These are phyloP conservation scores for Lupinus albus DNA, from an alignment of 306 rosid species.

Conservation along the genomic window DNA sequence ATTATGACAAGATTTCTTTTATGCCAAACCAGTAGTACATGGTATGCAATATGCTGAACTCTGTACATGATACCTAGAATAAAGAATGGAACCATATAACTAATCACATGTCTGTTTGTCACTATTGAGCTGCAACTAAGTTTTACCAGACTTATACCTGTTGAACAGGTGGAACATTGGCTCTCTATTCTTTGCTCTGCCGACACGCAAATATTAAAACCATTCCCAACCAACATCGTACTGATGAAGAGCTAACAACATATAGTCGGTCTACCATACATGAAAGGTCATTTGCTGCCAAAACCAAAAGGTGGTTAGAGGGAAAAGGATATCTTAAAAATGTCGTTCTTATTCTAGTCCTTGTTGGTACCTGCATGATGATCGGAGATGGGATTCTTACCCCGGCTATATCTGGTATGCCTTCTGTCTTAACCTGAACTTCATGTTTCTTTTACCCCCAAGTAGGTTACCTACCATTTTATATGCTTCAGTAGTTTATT, in stretches of 20 bases:
- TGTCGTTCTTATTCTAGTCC: slow-evolving; percentile 71
- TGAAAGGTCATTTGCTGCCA: slow-evolving; percentile 78
- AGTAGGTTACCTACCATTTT: neutral
- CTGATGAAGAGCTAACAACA: slow-evolving; percentile 82
- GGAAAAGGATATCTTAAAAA: slow-evolving; percentile 51
- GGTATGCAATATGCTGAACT: too few relatives aligned
- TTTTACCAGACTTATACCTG: slow-evolving; percentile 28
- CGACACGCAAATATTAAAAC: slow-evolving; percentile 82
- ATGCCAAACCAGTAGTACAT: too few relatives aligned
- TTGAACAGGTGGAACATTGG: slow-evolving; percentile 80
- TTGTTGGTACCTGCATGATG: slow-evolving; percentile 89
- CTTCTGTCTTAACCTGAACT: slow-evolving; percentile 39
- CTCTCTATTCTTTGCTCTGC: slow-evolving; percentile 86
- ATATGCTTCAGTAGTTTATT: neutral
- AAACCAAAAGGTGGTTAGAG: slow-evolving; percentile 80
- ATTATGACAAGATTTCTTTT: too few relatives aligned
- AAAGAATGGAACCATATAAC: too few relatives aligned
- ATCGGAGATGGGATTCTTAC: slow-evolving; percentile 94
- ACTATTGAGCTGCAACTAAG: slow-evolving; percentile 2
- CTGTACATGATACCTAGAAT: too few relatives aligned
- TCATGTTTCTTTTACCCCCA: slow-evolving; percentile 9
- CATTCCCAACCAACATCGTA: slow-evolving; percentile 83
- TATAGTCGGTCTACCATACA: slow-evolving; percentile 78
- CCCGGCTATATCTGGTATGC: slow-evolving; percentile 82
- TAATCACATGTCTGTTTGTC: slow-evolving; percentile 17